Conservation (phyloP, 345 rosid genomes). For the Arabis alpina region DNA sequence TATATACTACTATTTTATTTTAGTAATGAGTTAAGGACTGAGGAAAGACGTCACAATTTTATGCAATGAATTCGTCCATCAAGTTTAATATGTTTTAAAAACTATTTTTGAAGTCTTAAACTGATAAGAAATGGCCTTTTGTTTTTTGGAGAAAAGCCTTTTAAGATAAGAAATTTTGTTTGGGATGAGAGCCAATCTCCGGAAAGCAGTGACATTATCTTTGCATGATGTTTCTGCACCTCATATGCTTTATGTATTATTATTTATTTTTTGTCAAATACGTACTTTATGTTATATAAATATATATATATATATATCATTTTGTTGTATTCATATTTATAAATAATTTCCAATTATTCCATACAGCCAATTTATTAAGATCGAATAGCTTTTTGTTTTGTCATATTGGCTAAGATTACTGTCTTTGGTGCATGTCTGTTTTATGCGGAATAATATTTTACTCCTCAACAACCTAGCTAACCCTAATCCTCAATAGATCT, state of each 20-base stretch:
- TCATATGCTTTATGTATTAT: slow-evolving; percentile 32
- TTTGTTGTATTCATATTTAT: background rate
- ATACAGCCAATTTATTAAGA: slow-evolving; percentile 9
- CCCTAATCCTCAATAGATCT: slow-evolving; percentile 25
- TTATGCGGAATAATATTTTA: background rate
- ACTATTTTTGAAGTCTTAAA: background rate
- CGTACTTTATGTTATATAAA: background rate
- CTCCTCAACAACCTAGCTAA: slow-evolving; percentile 1
- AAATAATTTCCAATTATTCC: background rate
- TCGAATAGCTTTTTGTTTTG: slow-evolving; percentile 33
- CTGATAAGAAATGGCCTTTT: slow-evolving; percentile 11
- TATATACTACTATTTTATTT: background rate
- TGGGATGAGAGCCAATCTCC: slow-evolving; percentile 47
- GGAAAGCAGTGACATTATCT: slow-evolving; percentile 43
- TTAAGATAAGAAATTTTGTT: slow-evolving; percentile 40
- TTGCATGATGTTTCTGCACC: slow-evolving; percentile 42
- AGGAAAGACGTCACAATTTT: background rate
- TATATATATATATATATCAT: background rate
- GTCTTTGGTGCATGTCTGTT: slow-evolving; percentile 17
- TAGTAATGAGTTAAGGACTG: background rate
- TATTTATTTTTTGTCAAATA: slow-evolving; percentile 14
- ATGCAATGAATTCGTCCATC: background rate
- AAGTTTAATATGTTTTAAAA: background rate
- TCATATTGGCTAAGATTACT: slow-evolving; percentile 25
- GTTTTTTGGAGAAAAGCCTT: background rate